phyloP scores from a whole-genome alignment of 495 filamentous ascomycete species.

The Pyrenula massariospora region DNA sequence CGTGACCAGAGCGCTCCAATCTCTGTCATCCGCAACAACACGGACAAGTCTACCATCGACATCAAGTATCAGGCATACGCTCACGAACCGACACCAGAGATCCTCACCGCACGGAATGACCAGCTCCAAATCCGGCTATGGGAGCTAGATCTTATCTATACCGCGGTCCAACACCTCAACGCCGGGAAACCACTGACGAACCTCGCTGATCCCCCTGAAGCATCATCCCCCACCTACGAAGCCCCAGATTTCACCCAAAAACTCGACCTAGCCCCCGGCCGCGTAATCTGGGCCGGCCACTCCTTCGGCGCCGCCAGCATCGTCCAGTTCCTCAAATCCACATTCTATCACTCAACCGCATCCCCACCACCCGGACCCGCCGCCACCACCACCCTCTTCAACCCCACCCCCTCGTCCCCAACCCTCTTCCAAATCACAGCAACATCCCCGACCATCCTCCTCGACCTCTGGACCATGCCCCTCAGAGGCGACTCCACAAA shows the following conservation, averaged over 20 bases:
- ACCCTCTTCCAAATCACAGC: slow-evolving; percentile 52
- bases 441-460: slow-evolving; percentile 43
- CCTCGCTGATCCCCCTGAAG: slow-evolving; percentile 5
- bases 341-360: slow-evolving; percentile 38
- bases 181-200: slow-evolving; percentile 25
- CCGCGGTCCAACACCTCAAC: slow-evolving; percentile 52
- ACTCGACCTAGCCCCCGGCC: slow-evolving; percentile 58
- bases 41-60: neutral
- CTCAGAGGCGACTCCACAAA: slow-evolving; percentile 40
- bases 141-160: slow-evolving; percentile 54
- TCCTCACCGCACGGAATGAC: slow-evolving; percentile 44
- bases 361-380: slow-evolving; percentile 13
- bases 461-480: slow-evolving; percentile 68
- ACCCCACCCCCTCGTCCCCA: slow-evolving; percentile 29
- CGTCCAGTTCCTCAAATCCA: slow-evolving; percentile 61
- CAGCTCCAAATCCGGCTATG: slow-evolving; percentile 62
- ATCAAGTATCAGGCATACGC: slow-evolving; percentile 25
- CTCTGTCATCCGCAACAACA: slow-evolving; percentile 34
- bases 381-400: slow-evolving; percentile 12
- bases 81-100: slow-evolving; percentile 42
- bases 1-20: slow-evolving; percentile 62
- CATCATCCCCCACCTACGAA: neutral
- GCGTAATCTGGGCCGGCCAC: slow-evolving; percentile 61
- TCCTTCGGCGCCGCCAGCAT: slow-evolving; percentile 63
- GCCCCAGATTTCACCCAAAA: slow-evolving; percentile 1